These are phyloP conservation scores for Hsuehochloa calcarea DNA, from an alignment of 176 grass and related monocot genomes.

Conservation along the genomic window DNA sequence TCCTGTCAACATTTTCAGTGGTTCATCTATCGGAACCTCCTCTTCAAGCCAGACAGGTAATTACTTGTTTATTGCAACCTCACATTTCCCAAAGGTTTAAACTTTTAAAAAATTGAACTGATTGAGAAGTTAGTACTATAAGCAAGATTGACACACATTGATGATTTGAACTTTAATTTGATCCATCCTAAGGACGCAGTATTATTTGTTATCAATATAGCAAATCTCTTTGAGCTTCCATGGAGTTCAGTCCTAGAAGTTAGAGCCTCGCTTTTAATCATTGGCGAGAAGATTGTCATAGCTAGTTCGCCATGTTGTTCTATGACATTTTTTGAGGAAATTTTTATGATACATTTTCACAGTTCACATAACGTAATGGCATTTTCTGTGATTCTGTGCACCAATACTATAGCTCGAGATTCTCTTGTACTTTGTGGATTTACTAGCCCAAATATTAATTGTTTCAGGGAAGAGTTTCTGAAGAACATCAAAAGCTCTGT, in stretches of 20 bases:
- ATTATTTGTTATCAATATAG: not conserved
- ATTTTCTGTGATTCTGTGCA: not conserved
- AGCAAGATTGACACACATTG: not conserved
- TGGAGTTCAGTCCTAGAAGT: not conserved
- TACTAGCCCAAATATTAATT: not conserved
- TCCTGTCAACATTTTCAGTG: conserved; percentile 48
- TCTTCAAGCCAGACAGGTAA: conserved; percentile 88
- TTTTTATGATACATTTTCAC: not conserved
- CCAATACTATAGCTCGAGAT: not conserved
- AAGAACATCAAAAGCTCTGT: conserved; percentile 54
- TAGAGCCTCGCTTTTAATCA: not conserved
- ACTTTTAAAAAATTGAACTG: not conserved
- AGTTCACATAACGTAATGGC: not conserved
- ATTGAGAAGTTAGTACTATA: not conserved
- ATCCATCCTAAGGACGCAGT: not conserved
- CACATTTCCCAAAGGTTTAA: not conserved
- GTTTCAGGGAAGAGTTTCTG: conserved; percentile 73
- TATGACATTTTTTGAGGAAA: not conserved
- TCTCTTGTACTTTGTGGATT: not conserved
- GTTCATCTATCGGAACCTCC: conserved; percentile 91
- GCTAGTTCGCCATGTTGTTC: not conserved
- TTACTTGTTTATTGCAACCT: not conserved
- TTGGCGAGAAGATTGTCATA: not conserved
- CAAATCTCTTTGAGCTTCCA: too few relatives aligned
- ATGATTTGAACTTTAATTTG: not conserved